phyloP scores from a whole-genome alignment of 2,329 filamentous ascomycete species.

The Aspergillus brunneoviolaceus region DNA sequence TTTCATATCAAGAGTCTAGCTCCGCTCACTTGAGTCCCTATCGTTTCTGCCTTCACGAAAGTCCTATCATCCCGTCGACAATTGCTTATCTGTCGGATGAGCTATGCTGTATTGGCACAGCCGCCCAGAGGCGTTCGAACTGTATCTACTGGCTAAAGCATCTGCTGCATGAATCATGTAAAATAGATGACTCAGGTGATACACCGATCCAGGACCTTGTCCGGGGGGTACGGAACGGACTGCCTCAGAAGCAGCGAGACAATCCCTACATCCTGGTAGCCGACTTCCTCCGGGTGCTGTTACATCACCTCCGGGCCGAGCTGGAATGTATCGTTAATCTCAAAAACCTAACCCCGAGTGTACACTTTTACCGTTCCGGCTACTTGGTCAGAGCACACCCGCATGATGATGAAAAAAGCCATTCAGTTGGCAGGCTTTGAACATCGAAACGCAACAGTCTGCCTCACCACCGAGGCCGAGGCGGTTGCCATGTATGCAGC shows the following conservation, averaged over 20 bases:
- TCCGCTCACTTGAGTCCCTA: background rate
- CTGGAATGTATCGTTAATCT: background rate
- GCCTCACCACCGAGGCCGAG: background rate
- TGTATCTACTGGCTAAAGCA: background rate
- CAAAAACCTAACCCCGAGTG: background rate
- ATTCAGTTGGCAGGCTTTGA: background rate
- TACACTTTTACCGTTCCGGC: background rate
- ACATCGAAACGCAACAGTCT: background rate
- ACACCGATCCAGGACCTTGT: background rate
- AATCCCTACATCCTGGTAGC: background rate
- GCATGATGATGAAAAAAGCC: background rate
- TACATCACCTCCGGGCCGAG: background rate
- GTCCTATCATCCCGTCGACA: background rate
- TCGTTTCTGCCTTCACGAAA: background rate
- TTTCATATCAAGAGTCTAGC: background rate
- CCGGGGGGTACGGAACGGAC: background rate
- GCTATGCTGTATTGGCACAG: background rate
- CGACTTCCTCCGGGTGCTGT: background rate
- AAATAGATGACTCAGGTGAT: background rate
- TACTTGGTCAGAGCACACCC: background rate
- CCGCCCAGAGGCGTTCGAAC: background rate
- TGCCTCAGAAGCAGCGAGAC: background rate
- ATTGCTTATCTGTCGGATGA: background rate
- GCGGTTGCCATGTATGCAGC: background rate
- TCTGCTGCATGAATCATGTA: background rate